These are phyloP conservation scores for Stellera chamaejasme DNA, from an alignment of 345 rosid species.

Conservation along the genomic window DNA sequence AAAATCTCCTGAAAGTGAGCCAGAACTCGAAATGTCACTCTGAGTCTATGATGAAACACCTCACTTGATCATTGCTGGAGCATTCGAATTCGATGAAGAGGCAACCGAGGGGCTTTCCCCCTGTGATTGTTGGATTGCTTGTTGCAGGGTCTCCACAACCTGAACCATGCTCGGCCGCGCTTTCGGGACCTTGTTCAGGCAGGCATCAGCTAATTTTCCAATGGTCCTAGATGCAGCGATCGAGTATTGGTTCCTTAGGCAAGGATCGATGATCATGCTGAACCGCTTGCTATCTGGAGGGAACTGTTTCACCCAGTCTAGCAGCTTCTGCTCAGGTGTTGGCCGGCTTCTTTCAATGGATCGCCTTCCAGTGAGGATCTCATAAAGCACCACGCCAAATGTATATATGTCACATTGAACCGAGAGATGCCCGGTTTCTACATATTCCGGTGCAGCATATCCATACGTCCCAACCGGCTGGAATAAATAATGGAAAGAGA, in stretches of 20 bases:
- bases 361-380: constrained; percentile 84
- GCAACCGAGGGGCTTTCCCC: constrained; percentile 14
- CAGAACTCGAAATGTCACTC: not conserved
- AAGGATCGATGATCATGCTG: constrained; percentile 72
- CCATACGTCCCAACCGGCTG: constrained; percentile 95
- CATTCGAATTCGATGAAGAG: constrained; percentile 11
- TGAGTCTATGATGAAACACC: constrained; percentile 3
- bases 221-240: constrained; percentile 37
- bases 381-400: constrained; percentile 90
- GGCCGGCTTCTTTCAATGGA: constrained; percentile 65
- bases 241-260: constrained; percentile 45
- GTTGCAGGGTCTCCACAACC: constrained; percentile 43
- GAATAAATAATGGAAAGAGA: not conserved
- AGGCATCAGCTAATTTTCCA: constrained; percentile 65
- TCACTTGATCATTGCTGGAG: constrained; percentile 2
- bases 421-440: constrained; percentile 82
- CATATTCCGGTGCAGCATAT: constrained; percentile 91
- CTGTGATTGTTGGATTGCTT: constrained; percentile 46
- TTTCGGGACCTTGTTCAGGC: constrained; percentile 62
- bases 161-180: constrained; percentile 65
- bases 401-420: constrained; percentile 66
- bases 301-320: constrained; percentile 84
- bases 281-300: constrained; percentile 59
- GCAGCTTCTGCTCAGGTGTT: constrained; percentile 50
- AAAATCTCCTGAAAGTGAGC: constrained; percentile 14